These are phyloP conservation scores for Ceratocystis smalleyi DNA, from an alignment of 2,329 filamentous ascomycete genomes.

Conservation along the genomic window DNA sequence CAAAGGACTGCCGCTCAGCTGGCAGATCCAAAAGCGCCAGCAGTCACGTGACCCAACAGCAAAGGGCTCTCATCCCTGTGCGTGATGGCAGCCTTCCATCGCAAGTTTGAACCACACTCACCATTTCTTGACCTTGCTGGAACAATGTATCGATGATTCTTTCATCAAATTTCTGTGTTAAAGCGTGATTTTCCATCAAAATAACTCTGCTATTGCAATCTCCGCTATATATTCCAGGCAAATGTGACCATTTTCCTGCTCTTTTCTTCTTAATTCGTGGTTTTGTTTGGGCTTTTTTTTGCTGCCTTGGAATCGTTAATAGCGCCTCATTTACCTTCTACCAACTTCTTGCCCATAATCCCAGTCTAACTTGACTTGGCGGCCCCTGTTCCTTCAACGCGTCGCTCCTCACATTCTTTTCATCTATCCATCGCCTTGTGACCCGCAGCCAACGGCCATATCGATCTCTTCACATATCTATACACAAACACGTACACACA, in stretches of 20 bases:
- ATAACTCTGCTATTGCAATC: neutral
- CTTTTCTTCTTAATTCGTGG: neutral
- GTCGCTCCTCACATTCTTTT: constrained; percentile 26
- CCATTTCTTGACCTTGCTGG: neutral
- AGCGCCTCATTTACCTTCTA: neutral
- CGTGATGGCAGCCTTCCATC: neutral
- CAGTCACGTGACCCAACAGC: neutral
- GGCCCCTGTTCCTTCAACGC: constrained; percentile 25
- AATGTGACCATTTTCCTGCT: neutral
- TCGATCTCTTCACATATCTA: neutral
- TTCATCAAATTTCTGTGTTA: neutral
- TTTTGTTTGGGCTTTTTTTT: neutral
- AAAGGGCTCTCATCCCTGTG: neutral
- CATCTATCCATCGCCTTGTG: neutral
- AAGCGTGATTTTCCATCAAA: neutral
- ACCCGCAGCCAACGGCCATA: neutral
- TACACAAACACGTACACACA: neutral
- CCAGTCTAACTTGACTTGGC: neutral
- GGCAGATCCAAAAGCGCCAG: neutral
- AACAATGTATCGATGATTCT: neutral
- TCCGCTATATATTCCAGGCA: neutral
- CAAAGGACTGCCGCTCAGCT: neutral
- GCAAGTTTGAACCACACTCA: neutral
- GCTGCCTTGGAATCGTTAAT: neutral
- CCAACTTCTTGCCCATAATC: neutral